These are phyloP conservation scores for Macrotyloma uniflorum DNA, from an alignment of 306 rosid genomes.

Conservation along the genomic window DNA sequence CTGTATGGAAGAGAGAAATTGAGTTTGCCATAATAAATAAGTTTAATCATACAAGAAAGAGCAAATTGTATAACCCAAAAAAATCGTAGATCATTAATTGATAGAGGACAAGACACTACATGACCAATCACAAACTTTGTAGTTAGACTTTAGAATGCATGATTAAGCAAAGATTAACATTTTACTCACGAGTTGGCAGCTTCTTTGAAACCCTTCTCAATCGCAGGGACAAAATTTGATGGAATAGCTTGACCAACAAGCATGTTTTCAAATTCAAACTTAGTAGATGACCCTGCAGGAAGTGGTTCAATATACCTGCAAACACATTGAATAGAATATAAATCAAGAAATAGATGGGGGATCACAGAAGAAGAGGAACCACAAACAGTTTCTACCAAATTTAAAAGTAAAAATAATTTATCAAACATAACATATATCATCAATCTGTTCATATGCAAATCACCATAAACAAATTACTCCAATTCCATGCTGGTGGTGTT, in stretches of 20 bases:
- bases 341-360: slow-evolving; percentile 14
- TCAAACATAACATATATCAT: slow-evolving; percentile 7
- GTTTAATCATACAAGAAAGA: background rate
- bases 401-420: slow-evolving; percentile 7
- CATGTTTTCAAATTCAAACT: slow-evolving; percentile 93
- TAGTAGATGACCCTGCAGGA: slow-evolving; percentile 72
- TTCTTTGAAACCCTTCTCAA: slow-evolving; percentile 97
- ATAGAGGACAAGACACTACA: background rate
- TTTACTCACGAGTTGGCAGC: slow-evolving; percentile 92
- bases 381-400: slow-evolving; percentile 14
- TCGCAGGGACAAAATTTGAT: slow-evolving; percentile 89
- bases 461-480: background rate
- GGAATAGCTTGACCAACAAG: slow-evolving; percentile 98
- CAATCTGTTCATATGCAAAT: background rate
- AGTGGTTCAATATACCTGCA: slow-evolving; percentile 92
- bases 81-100: background rate
- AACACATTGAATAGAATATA: slow-evolving; percentile 12
- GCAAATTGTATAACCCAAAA: background rate
- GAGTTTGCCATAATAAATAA: slow-evolving; percentile 5
- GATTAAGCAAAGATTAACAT: slow-evolving; percentile 7
- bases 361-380: background rate
- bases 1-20: slow-evolving; percentile 51
- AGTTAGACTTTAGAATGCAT: background rate
- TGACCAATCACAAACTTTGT: background rate
- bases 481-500: background rate